Evolutionary conservation across 169 alveolate species (phyloP).

Genomic region (Toxoplasma gondii): DNA sequence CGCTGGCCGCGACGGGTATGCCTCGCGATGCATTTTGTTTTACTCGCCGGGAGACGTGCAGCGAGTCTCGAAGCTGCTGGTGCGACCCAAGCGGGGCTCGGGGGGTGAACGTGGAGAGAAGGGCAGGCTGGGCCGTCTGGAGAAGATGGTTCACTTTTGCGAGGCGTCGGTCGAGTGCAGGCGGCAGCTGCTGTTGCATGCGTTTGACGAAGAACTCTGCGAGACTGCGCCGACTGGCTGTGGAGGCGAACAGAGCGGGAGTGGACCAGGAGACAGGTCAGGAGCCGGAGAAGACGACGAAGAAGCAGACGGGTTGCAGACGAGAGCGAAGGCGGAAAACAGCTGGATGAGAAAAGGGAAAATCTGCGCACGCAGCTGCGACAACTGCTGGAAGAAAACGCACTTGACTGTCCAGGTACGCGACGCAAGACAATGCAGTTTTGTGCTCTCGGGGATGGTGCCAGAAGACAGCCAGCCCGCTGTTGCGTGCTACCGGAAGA

Average conservation of each 20-base stretch:
- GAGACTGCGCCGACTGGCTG: constrained; percentile 7
- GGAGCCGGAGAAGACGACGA: constrained; percentile 1
- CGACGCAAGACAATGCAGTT: too few species aligned
- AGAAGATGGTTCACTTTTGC: constrained; percentile 57
- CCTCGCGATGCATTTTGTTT: constrained; percentile 60
- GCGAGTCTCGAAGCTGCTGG: constrained; percentile 47
- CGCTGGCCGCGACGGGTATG: constrained; percentile 97
- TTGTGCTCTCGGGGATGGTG: neutral
- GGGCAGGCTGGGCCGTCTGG: neutral
- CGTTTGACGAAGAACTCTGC: constrained; percentile 34
- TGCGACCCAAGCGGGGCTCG: constrained; percentile 8
- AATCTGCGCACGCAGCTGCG: neutral
- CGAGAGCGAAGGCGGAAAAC: neutral
- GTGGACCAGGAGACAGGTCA: neutral
- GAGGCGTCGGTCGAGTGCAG: constrained; percentile 53
- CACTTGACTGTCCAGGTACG: constrained; percentile 20
- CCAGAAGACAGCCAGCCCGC: neutral
- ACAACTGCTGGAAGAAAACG: constrained; percentile 32
- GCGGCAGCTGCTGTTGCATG: constrained; percentile 40
- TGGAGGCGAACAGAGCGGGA: constrained; percentile 31
- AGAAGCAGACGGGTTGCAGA: too few species aligned
- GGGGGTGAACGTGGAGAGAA: neutral
- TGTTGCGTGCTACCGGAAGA: neutral
- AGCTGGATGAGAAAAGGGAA: neutral
- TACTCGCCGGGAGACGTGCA: constrained; percentile 46